Evolutionary conservation across 257 asterid genomes (phyloP).

Genomic region (Fraxinus anomala): DNA sequence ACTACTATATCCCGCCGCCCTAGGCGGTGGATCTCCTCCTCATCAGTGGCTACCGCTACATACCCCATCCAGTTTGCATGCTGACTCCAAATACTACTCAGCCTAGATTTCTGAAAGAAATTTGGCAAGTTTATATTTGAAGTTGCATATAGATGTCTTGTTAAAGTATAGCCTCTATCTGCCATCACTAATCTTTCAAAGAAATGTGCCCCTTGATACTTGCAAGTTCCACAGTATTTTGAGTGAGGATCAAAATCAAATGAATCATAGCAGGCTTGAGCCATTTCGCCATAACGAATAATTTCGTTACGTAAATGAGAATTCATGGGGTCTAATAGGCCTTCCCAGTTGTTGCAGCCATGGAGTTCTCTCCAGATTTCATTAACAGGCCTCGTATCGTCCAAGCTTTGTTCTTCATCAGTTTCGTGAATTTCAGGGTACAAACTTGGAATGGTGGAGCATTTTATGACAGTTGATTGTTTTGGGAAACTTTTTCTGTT

Average conservation of each 20-base stretch:
- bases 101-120: constrained; percentile 56
- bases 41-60: constrained; percentile 66
- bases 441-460: constrained; percentile 44
- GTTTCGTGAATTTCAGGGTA: constrained; percentile 29
- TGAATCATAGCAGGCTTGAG: constrained; percentile 77
- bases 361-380: constrained; percentile 62
- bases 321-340: constrained; percentile 65
- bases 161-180: constrained; percentile 57
- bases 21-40: constrained; percentile 51
- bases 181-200: constrained; percentile 58
- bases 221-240: constrained; percentile 81
- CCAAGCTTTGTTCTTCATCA: constrained; percentile 17
- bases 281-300: constrained; percentile 73
- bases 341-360: constrained; percentile 58
- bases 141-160: constrained; percentile 62
- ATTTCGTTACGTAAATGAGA: constrained; percentile 61
- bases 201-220: constrained; percentile 51
- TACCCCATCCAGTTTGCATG: constrained; percentile 90
- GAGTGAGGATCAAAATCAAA: constrained; percentile 84
- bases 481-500: constrained; percentile 3
- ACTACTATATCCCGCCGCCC: constrained; percentile 74
- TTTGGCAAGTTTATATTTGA: constrained; percentile 76
- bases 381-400: constrained; percentile 42
- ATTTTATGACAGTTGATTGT: constrained; percentile 7
- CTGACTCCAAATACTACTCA: constrained; percentile 65